These are phyloP conservation scores for Colletotrichum graminicola DNA, from an alignment of 2,329 filamentous ascomycete genomes.

Conservation along the genomic window DNA sequence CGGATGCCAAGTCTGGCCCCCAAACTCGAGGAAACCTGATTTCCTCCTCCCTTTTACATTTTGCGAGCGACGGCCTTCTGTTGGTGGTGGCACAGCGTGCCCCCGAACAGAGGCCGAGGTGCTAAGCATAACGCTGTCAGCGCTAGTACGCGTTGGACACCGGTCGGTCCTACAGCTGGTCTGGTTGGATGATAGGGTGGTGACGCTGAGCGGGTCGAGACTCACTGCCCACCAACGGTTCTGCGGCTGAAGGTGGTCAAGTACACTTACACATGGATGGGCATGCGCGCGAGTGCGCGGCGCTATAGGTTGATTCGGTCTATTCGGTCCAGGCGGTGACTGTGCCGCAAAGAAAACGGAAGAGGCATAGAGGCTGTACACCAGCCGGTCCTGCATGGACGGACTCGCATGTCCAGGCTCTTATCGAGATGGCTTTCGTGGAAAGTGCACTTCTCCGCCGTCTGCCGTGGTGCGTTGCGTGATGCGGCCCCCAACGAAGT, in stretches of 20 bases:
- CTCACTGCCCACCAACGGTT: conserved; percentile 3
- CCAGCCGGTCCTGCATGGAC: too few species aligned
- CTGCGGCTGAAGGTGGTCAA: not conserved
- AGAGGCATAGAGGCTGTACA: not conserved
- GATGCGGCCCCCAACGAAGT: not conserved
- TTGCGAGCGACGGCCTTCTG: not conserved
- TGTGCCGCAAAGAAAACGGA: not conserved
- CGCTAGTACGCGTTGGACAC: conserved; percentile 35
- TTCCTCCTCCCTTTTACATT: not conserved
- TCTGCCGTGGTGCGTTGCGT: not conserved
- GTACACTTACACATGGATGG: not conserved
- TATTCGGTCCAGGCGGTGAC: not conserved
- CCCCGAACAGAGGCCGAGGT: not conserved
- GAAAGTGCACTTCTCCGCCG: not conserved
- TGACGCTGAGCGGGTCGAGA: conserved; percentile 7
- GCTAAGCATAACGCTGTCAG: conserved; percentile 29
- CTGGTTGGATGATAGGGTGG: conserved; percentile 14
- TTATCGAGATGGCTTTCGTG: not conserved
- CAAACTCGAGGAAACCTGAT: not conserved
- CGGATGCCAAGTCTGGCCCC: not conserved
- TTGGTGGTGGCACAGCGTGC: not conserved
- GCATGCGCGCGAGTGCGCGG: not conserved
- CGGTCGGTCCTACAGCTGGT: conserved; percentile 14
- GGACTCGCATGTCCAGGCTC: not conserved
- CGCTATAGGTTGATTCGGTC: not conserved